Evolutionary conservation across 352 stramenopile genomes (phyloP), one percentile per base, ranked within the genome.

Genomic region (Globisporangium orthogonon): DNA sequence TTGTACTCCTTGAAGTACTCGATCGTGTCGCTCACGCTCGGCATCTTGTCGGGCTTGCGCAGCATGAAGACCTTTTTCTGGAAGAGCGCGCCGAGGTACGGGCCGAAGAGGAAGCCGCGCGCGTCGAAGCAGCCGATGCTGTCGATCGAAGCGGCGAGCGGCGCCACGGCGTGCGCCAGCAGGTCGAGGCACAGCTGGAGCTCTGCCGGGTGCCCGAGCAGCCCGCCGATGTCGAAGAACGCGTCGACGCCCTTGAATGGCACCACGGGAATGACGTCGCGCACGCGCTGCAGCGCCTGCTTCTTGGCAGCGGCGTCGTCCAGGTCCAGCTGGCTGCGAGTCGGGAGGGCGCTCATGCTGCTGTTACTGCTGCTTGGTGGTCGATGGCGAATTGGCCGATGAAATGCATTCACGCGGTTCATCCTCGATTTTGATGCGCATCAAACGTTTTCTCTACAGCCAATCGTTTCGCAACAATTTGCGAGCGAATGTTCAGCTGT

Each of bases 21-120:
- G 54, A 87, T 78, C 23, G 81, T 95, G 58, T 89, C 82, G 61
- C 96, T 89, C 41, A 95, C 85, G 60, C 95, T 98, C 45, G 96
- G 96, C 86, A 99, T 98, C 73, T 99, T 99, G 44, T 94, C 94
- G 37, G 91, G 87, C 73, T 99, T 99, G 62, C 97, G 86, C 67
- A 99, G 91, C 96, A 99, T 99, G 65, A 99, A 97, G 66, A 99
- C 98, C 28, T 95, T 96, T 67, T 98, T 98, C 55, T 97, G 86
- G 61, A 99, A 86, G n/a, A 78, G 81, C 48, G 97, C 76, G 17
- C 94, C 97, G 54, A 99, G 78, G 52, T 96, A 96, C 50, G 97
- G 96, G 23, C 91, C 96, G 49, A 99, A 94, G 30, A 99, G 75
- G 62, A 99, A 99, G n/a, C 96, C 96, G 39, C 96, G 87, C 46